Conservation (phyloP, 306 rosid genomes). For the Vicia villosa region DNA sequence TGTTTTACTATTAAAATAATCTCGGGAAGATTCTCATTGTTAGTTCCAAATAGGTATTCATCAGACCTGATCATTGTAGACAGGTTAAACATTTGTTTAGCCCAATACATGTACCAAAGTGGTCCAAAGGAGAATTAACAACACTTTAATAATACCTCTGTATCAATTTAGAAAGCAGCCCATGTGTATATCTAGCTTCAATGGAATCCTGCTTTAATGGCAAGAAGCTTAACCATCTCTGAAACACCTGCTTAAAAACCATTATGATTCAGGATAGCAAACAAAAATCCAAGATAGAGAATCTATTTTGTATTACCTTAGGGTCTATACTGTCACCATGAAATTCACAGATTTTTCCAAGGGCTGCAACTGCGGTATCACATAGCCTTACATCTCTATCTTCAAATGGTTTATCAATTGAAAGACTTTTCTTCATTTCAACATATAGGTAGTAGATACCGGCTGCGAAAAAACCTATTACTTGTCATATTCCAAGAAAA, state of each 20-base stretch:
- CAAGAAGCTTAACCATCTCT: conserved; percentile 36
- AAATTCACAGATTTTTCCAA: conserved; percentile 40
- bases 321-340: conserved; percentile 13
- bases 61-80: conserved; percentile 27
- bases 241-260: conserved; percentile 34
- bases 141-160: conserved; percentile 25
- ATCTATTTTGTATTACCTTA: conserved; percentile 19
- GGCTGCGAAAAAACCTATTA: conserved; percentile 27
- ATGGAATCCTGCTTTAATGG: background rate
- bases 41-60: conserved; percentile 32
- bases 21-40: conserved; percentile 29
- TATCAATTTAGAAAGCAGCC: conserved; percentile 24
- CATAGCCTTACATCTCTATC: background rate
- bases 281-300: background rate
- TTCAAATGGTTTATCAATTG: background rate
- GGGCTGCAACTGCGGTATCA: conserved; percentile 38
- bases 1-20: background rate
- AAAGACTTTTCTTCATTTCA: background rate
- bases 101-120: background rate
- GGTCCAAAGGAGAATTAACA: background rate
- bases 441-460: background rate
- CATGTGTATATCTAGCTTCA: conserved; percentile 34
- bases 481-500: background rate
- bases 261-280: background rate
- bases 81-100: background rate